Percentiles rank a stretch among this genome's conserved stretches.
These are phyloP conservation scores for Dovyalis caffra DNA, from an alignment of 345 rosid genomes.

Conservation along the genomic window DNA sequence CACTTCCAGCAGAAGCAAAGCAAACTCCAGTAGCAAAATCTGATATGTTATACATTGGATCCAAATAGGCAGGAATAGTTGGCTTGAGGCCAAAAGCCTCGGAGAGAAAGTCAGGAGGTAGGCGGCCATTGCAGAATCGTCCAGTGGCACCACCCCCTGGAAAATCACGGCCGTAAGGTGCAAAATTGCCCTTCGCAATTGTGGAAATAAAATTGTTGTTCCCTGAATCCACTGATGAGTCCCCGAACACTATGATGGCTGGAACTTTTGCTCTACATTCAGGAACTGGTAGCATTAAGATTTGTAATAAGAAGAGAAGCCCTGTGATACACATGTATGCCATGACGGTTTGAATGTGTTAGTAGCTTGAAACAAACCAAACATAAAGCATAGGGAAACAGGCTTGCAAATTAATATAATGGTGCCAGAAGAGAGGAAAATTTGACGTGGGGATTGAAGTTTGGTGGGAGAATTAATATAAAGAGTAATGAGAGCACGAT, in stretches of 20 bases:
- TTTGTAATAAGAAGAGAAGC: no score
- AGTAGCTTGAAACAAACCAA: no score
- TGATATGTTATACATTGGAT: slow-evolving; percentile 10
- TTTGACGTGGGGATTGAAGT: no score
- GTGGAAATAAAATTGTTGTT: slow-evolving; percentile 13
- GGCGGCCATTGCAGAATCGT: slow-evolving; percentile 17
- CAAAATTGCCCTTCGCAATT: slow-evolving; percentile 11
- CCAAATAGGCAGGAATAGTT: slow-evolving; percentile 15
- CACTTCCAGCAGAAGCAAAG: slow-evolving; percentile 24
- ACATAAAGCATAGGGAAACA: no score
- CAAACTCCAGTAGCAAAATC: slow-evolving; percentile 22
- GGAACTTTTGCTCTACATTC: slow-evolving; percentile 11
- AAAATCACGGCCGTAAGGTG: slow-evolving; percentile 18
- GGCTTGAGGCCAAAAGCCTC: slow-evolving; percentile 20
- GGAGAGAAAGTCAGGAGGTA: slow-evolving; percentile 15
- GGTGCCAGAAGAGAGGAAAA: no score
- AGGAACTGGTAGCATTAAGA: no score
- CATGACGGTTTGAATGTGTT: no score
- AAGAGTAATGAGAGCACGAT: no score
- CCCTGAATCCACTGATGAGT: slow-evolving; percentile 17
- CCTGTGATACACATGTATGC: no score
- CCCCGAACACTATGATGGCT: slow-evolving; percentile 19
- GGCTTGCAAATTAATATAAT: no score
- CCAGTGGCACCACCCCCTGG: slow-evolving; percentile 9
- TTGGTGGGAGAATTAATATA: no score